These are phyloP conservation scores for Balansia obtecta DNA, from an alignment of 2,329 filamentous ascomycete genomes.

Conservation along the genomic window DNA sequence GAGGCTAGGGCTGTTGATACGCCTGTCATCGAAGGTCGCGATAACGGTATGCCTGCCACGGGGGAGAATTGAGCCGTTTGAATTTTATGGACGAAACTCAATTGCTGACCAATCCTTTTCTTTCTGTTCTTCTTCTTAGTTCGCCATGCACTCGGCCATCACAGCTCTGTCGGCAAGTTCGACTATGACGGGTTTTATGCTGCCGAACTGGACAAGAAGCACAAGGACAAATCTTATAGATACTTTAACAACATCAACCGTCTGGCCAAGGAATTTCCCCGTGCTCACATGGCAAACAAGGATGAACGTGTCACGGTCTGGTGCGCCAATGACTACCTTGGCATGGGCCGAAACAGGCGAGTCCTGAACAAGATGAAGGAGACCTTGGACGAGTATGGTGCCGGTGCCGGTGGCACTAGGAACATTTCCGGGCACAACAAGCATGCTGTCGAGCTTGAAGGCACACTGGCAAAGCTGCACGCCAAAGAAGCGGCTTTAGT, in stretches of 20 bases:
- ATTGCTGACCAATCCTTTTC: not conserved
- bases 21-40: slow-evolving; percentile 31
- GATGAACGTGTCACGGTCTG: slow-evolving; percentile 90
- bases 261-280: slow-evolving; percentile 88
- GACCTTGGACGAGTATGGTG: slow-evolving; percentile 87
- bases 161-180: slow-evolving; percentile 45
- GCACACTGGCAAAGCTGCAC: slow-evolving; percentile 73
- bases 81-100: not conserved
- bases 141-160: slow-evolving; percentile 1
- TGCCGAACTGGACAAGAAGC: slow-evolving; percentile 89
- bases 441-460: slow-evolving; percentile 79
- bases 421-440: slow-evolving; percentile 98
- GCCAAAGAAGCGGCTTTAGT: slow-evolving; percentile 86
- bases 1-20: slow-evolving; percentile 68
- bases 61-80: too few species aligned
- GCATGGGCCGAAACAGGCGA: slow-evolving; percentile 84
- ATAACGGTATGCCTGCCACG: slow-evolving; percentile 34
- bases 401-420: slow-evolving; percentile 86
- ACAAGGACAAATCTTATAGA: slow-evolving; percentile 98
- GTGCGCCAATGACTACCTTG: slow-evolving; percentile 98
- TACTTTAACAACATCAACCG: slow-evolving; percentile 99
- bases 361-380: slow-evolving; percentile 90
- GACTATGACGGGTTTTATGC: slow-evolving; percentile 87
- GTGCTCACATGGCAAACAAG: slow-evolving; percentile 74
- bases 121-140: not conserved